Conservation (phyloP, 768 basidiomycete genomes). For the Tylopilus vinaceipallidus region DNA sequence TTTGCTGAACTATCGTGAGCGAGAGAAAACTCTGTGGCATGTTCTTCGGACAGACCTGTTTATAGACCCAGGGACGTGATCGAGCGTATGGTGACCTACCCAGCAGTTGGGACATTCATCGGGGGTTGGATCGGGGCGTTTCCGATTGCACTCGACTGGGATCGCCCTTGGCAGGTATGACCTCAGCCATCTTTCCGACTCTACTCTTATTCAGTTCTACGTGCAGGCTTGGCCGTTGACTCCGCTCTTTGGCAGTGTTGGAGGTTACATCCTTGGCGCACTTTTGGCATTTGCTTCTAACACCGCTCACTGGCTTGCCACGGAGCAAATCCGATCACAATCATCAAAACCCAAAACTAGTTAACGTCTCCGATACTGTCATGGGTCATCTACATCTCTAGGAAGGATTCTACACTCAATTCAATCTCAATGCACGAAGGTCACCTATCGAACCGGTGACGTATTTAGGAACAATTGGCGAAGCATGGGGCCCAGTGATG, state of each 20-base stretch:
- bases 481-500: slow-evolving; percentile 68
- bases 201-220: neutral
- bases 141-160: slow-evolving; percentile 94
- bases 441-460: slow-evolving; percentile 82
- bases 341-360: slow-evolving; percentile 22
- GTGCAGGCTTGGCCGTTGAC: slow-evolving; percentile 82
- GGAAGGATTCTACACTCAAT: slow-evolving; percentile 13
- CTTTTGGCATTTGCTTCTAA: slow-evolving; percentile 51
- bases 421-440: slow-evolving; percentile 44
- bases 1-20: slow-evolving; percentile 83
- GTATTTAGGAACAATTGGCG: slow-evolving; percentile 75
- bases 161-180: slow-evolving; percentile 92
- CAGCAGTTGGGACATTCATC: slow-evolving; percentile 64
- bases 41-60: slow-evolving; percentile 1
- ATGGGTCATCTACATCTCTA: slow-evolving; percentile 3
- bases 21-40: neutral
- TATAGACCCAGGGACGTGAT: slow-evolving; percentile 56
- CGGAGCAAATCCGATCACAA: slow-evolving; percentile 34
- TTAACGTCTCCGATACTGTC: slow-evolving; percentile 11
- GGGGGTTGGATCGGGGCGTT: slow-evolving; percentile 83
- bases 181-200: slow-evolving; percentile 5
- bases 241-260: slow-evolving; percentile 67
- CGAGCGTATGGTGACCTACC: slow-evolving; percentile 79
- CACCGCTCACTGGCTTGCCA: slow-evolving; percentile 36
- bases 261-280: slow-evolving; percentile 65